These are phyloP conservation scores for Castanopsis chinensis DNA, from an alignment of 306 rosid genomes.

Conservation along the genomic window DNA sequence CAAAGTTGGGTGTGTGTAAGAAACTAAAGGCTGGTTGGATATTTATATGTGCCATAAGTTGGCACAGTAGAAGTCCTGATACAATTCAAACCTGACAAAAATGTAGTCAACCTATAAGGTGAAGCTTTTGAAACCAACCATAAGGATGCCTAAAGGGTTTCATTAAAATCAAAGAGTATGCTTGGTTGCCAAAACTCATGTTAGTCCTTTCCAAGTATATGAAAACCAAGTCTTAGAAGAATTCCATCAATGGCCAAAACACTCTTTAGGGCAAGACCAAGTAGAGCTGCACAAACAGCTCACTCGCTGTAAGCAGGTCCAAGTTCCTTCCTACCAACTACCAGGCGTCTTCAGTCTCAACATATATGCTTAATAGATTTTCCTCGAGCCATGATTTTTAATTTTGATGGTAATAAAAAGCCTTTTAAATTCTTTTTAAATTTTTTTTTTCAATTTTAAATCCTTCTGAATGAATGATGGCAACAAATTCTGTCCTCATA, in stretches of 20 bases:
- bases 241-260: background rate
- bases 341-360: background rate
- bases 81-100: too few relatives aligned
- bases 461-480: background rate
- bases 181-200: background rate
- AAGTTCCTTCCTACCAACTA: background rate
- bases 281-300: background rate
- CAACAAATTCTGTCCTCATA: background rate
- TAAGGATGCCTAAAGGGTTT: background rate
- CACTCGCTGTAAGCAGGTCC: background rate
- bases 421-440: background rate
- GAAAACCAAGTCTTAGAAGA: background rate
- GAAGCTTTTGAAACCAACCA: background rate
- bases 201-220: background rate
- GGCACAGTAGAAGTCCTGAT: too few relatives aligned
- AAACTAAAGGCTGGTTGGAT: too few relatives aligned
- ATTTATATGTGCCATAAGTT: too few relatives aligned
- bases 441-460: background rate
- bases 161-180: background rate
- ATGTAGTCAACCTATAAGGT: background rate
- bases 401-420: background rate
- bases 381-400: background rate
- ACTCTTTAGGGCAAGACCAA: background rate
- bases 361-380: background rate
- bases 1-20: too few relatives aligned